Evolutionary conservation across 306 rosid species (phyloP).

Genomic region (Acacia confusa): DNA sequence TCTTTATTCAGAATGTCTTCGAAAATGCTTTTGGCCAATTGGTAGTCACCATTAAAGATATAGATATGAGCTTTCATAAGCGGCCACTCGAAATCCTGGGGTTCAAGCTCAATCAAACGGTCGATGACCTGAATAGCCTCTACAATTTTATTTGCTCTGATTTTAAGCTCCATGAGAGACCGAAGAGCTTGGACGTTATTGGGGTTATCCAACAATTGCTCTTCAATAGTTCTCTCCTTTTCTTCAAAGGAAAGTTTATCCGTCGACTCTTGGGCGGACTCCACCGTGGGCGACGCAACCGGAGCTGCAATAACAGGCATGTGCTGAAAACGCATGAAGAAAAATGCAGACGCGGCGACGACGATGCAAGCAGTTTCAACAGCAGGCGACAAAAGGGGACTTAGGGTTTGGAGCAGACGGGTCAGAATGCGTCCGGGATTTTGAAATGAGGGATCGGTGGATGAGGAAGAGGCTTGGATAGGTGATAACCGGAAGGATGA

Average conservation of each 20-base stretch:
- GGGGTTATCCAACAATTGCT: constrained; percentile 42
- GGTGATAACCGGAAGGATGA: constrained; percentile 37
- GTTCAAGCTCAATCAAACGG: constrained; percentile 71
- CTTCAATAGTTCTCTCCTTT: constrained; percentile 47
- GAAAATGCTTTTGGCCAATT: constrained; percentile 49
- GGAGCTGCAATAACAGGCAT: constrained; percentile 65
- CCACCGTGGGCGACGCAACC: constrained; percentile 35
- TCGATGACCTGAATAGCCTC: constrained; percentile 66
- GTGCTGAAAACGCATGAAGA: constrained; percentile 61
- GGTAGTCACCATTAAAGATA: constrained; percentile 50
- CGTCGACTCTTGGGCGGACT: constrained; percentile 29
- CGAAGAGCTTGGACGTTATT: constrained; percentile 65
- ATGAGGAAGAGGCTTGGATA: constrained; percentile 38
- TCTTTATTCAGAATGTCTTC: constrained; percentile 68
- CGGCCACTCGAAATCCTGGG: constrained; percentile 76
- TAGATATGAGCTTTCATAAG: constrained; percentile 76
- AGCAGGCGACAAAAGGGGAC: constrained; percentile 42
- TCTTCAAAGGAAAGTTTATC: constrained; percentile 30
- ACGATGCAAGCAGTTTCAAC: constrained; percentile 59
- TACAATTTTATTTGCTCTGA: constrained; percentile 53
- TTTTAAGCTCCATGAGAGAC: constrained; percentile 65
- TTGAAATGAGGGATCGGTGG: constrained; percentile 31
- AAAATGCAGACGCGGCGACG: constrained; percentile 69
- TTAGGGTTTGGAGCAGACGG: constrained; percentile 47
- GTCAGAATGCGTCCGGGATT: constrained; percentile 21